Base-by-base conservation (phyloP, 2,329 filamentous ascomycete genomes). In the Hypoxylon sp. region DNA sequence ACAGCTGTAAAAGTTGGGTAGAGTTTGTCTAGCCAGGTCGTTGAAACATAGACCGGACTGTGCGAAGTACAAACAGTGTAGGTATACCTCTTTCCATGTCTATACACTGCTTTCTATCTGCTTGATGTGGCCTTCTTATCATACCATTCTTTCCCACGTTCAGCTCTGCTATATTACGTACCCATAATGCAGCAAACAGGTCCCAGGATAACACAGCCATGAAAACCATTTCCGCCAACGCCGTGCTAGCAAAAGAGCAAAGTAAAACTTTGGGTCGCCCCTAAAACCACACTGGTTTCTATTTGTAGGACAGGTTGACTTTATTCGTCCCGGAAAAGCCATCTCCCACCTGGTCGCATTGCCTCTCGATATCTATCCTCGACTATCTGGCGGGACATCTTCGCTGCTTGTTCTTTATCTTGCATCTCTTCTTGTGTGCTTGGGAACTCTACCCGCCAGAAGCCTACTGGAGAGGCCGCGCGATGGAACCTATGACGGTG, bases 401-500 rank as follows among this genome's bases (percentile, higher is more conserved):
- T 78, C n/a, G 76, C 78, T 0, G 88, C 88, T 65, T 86, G 84
- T 52, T 80, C 78, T 49, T 81, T 81, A 63, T 93, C 84, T 42
- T 78, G 74, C 60, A 82, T 76, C 19, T 86, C 72, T 70, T 97
- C 90, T 68, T 97, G 94, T 1, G 94, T 97, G 17, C 76, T 84
- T 1, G 93, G 92, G 68, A 99, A 96, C 61, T 96, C 93, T 1
- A 88, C 81, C 44, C 90, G 80, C 94, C 94, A 99, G 68, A 90
- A 97, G 0, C 91, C 92, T 1, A 91, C 90, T 8, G 94, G 92
- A 7, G 88, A 90, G 32, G 75, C 78, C 56, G 82, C 79, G 40
- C 91, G 81, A 52, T 86, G 82, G 69, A 88, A 91, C 19, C 84
- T 79, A 61, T 93, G 82, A 47, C 88, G 81, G 71, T 97, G 92